Base-by-base conservation (phyloP, 345 rosid species). In the Salix dunnii region DNA sequence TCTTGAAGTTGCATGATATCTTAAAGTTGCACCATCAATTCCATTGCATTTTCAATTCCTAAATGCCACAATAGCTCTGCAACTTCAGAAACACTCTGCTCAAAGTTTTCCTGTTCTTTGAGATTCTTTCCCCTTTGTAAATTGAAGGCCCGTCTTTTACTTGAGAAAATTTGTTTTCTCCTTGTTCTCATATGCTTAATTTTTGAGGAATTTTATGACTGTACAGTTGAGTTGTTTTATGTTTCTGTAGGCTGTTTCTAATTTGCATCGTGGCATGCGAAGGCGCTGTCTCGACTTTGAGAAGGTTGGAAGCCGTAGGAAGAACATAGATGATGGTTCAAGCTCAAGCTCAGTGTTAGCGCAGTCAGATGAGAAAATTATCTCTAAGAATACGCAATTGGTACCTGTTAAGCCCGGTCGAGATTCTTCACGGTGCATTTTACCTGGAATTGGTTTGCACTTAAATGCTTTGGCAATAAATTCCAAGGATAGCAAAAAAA, bases 201-300 rank as follows among this genome's bases (percentile, higher is more conserved):
- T 21, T 35, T 43, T 40, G 72, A 66, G 17, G 36, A 72, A 31
- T 31, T 31, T 7, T 43, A 73, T 64, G 66, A 53, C 63, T n/a
- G 23, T 28, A 62, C 55, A 51, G 23, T 71, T 68, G 14, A 64
- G 48, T 14, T 76, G 72, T 8, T 67, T 77, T 42, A n/a, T 68
- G 73, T 81, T 53, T 76, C 46, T 78, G 67, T 80, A 95, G 97
- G 74, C 84, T 68, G 77, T 82, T 81, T 85, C 88, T 60, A 85
- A 76, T 85, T 78, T 90, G 89, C 88, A 90, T 71, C 92, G 94
- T 76, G 94, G 99, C 78, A 82, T 93, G 87, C 83, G 93, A 80
- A 90, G 99, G 83, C 97, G 99, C 33, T 96, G 99, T 86, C 84
- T 96, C 31, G 97, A 96, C 88, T 96, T 93, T 83, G 97, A 90